These are phyloP conservation scores for Heliamphora pulchella DNA, from an alignment of 179 eudicot species.

Conservation along the genomic window DNA sequence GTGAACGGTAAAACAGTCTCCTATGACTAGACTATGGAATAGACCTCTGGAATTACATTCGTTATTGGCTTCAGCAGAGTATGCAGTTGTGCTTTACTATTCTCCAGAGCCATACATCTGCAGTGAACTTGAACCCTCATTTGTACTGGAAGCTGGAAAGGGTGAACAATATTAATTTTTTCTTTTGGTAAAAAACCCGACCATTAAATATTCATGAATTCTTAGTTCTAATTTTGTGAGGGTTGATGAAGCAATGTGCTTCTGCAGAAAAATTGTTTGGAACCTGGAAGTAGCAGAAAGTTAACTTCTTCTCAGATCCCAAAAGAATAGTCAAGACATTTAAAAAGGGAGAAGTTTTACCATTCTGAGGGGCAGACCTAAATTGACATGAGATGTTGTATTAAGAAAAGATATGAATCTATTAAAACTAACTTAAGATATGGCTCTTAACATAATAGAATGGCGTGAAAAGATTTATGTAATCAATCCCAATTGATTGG, in stretches of 20 bases:
- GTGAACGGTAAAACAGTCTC: neutral
- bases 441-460: too few relatives aligned
- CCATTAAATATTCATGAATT: neutral
- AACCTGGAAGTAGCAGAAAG: conserved; percentile 7
- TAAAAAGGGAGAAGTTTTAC: too few relatives aligned
- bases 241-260: neutral
- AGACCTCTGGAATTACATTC: neutral
- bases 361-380: neutral
- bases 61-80: neutral
- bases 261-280: neutral
- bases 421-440: too few relatives aligned
- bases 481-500: too few relatives aligned
- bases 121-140: too few relatives aligned
- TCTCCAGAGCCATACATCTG: neutral
- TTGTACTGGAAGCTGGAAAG: too few relatives aligned
- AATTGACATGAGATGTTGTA: neutral
- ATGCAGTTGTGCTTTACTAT: neutral
- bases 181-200: neutral
- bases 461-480: too few relatives aligned
- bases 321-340: neutral
- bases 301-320: neutral
- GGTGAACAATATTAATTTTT: too few relatives aligned
- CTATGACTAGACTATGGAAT: neutral
- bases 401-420: too few relatives aligned
- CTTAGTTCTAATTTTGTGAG: neutral